Base-by-base conservation (phyloP, 2,329 filamentous ascomycete genomes). In the Microsporum audouinii region DNA sequence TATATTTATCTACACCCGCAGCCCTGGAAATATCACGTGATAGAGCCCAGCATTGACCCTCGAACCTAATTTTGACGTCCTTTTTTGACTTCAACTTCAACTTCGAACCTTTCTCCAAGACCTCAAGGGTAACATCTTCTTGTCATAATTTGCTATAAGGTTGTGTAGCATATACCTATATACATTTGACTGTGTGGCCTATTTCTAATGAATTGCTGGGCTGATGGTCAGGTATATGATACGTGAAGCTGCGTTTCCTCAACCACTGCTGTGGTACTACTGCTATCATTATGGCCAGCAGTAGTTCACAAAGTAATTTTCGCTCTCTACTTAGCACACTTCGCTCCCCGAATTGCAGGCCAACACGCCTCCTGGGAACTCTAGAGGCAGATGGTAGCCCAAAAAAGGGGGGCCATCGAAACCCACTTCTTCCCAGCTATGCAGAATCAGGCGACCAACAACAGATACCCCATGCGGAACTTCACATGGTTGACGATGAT, bases 401-500 rank as follows among this genome's bases (percentile, higher is more conserved):
- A 55, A n/a, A 8, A 4, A 36, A n/a, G 27, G 36, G 8, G 14
- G 6, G n/a, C 6, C 33, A 36, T n/a, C 51, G 6, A 5, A 17
- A 23, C 17, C 6, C 5, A 7, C 14, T 17, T 55, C 5, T 29
- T 17, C 31, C 29, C n/a, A 38, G 8, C 31, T 36, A 36, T 23
- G 23, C 12, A 55, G 51, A 23, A 4, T n/a, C 17, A 3, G 12
- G 36, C 2, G 2, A 17, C 14, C 51, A 55, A 36, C 5, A 4
- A n/a, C 51, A 36, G 51, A 55, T 36, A 55, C 51, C 51, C 29
- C 10, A 55, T 36, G 51, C 7, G 3, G 51, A n/a, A 17, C 6
- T 36, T 36, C n/a, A 36, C 5, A 34, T 55, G 8, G 3, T 31
- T 36, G 51, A 55, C 31, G 51, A 55, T 43, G 70, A 72, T 34